Percentiles rank a stretch among this genome's conserved stretches.
Evolutionary conservation across 2,329 filamentous ascomycete genomes (phyloP).

Genomic region (Diaporthe citrichinensis): DNA sequence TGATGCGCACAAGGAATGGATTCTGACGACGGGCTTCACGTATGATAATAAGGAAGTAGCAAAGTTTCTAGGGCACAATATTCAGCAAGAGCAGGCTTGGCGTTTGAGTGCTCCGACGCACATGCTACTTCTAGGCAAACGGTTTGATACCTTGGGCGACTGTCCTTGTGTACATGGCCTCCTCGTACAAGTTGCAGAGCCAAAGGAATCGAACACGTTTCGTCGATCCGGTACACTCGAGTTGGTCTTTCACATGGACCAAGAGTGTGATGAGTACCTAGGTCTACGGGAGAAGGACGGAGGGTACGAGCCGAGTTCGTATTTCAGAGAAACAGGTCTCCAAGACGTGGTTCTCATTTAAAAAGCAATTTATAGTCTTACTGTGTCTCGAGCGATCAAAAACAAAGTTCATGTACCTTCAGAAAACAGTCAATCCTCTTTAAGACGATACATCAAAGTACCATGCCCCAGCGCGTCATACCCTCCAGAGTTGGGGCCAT

Average conservation of each 20-base stretch:
- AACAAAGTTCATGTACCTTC: not conserved
- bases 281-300: not conserved
- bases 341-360: not conserved
- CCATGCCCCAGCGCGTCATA: not conserved
- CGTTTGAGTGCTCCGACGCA: not conserved
- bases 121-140: not conserved
- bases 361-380: not conserved
- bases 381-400: not conserved
- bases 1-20: not conserved
- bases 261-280: not conserved
- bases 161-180: not conserved
- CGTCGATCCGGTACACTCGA: not conserved
- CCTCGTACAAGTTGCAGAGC: not conserved
- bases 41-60: not conserved
- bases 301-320: not conserved
- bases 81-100: not conserved
- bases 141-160: rapidly evolving
- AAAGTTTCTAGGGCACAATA: not conserved
- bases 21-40: not conserved
- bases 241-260: not conserved
- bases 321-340: not conserved
- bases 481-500: not conserved
- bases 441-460: not conserved
- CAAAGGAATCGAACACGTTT: not conserved
- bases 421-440: not conserved